A percentile compares a stretch with the other conserved stretches of the same genome.
phyloP scores from a whole-genome alignment of 2,329 filamentous ascomycete species.

The Aspergillus novofumigatus region DNA sequence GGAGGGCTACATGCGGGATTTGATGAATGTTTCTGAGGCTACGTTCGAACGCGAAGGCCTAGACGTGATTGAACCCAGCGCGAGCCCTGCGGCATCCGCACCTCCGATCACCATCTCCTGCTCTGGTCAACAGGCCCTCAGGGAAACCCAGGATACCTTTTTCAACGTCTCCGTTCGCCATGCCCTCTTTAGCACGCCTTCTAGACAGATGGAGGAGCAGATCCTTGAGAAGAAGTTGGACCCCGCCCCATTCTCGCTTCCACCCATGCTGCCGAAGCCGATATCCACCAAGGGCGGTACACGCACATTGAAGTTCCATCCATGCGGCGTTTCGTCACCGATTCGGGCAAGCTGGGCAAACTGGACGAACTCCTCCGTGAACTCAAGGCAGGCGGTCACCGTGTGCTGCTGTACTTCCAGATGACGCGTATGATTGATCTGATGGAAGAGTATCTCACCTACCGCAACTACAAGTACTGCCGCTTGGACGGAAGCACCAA shows the following conservation, averaged over 20 bases:
- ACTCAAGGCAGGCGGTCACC: constrained; percentile 87
- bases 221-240: constrained; percentile 72
- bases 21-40: constrained; percentile 73
- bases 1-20: constrained; percentile 67
- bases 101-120: constrained; percentile 80
- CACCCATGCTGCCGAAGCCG: constrained; percentile 73
- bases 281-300: constrained; percentile 77
- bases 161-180: constrained; percentile 77
- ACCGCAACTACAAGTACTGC: constrained; percentile 98
- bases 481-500: constrained; percentile 96
- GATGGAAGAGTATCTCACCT: constrained; percentile 98
- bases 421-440: constrained; percentile 99
- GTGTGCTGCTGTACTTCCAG: constrained; percentile 97
- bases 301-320: constrained; percentile 90
- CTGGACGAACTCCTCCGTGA: constrained; percentile 81
- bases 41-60: constrained; percentile 68
- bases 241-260: constrained; percentile 48
- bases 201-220: constrained; percentile 62
- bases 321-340: constrained; percentile 96
- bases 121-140: constrained; percentile 59
- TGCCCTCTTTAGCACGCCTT: constrained; percentile 64
- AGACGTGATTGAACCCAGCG: constrained; percentile 74
- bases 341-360: constrained; percentile 92
- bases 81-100: constrained; percentile 71
- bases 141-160: constrained; percentile 64